phyloP scores from a whole-genome alignment of 2,329 filamentous ascomycete species.

The Botrytis fragariae region DNA sequence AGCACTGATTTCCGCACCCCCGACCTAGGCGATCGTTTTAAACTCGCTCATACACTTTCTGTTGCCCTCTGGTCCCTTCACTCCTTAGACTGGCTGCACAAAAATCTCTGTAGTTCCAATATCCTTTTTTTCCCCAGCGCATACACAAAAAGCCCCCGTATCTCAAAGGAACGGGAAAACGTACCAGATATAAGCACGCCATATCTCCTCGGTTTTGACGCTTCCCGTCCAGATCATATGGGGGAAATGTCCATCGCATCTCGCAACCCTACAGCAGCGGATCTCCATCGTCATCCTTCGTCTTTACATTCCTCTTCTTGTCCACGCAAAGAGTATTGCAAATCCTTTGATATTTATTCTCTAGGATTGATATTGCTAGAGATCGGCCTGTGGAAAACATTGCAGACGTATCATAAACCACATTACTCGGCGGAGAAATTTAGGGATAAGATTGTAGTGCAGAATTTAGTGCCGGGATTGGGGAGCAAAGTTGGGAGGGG shows the following conservation, averaged over 20 bases:
- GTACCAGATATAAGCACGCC: constrained; percentile 43
- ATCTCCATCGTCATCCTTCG: constrained; percentile 49
- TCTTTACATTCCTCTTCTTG: constrained; percentile 41
- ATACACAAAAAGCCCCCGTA: constrained; percentile 34
- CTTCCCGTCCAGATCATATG: constrained; percentile 41
- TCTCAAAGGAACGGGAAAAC: constrained; percentile 35
- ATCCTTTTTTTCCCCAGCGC: constrained; percentile 46
- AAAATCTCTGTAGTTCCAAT: constrained; percentile 42
- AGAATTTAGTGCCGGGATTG: constrained; percentile 43
- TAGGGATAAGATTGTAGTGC: constrained; percentile 44
- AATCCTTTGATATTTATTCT: constrained; percentile 45
- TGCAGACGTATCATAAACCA: constrained; percentile 44
- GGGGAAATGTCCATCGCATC: constrained; percentile 42
- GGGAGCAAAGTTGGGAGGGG: constrained; percentile 44
- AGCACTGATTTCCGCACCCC: constrained; percentile 45
- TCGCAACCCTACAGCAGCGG: constrained; percentile 41
- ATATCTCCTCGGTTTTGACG: constrained; percentile 44
- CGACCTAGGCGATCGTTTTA: constrained; percentile 46
- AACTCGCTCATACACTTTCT: constrained; percentile 44
- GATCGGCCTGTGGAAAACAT: constrained; percentile 47
- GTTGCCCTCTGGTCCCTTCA: constrained; percentile 51
- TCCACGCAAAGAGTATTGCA: constrained; percentile 42
- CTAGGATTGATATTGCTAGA: constrained; percentile 50
- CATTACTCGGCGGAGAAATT: constrained; percentile 45
- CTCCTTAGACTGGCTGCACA: constrained; percentile 53